Base-by-base conservation (phyloP, 1,284 basidiomycete genomes). In the Binderoboletus segoi region DNA sequence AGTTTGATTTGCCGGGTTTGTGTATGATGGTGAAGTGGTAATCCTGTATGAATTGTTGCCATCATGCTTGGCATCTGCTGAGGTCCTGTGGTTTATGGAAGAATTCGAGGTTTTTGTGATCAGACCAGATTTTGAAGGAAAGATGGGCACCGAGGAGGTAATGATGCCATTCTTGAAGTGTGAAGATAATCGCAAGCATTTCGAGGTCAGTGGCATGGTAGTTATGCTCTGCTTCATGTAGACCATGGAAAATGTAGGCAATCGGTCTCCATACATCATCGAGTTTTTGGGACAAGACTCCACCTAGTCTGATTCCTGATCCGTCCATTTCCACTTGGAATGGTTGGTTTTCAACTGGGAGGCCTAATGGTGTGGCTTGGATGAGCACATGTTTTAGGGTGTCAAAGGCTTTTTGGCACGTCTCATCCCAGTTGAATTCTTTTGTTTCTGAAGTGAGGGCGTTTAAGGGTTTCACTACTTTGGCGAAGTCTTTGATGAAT, bases 401-500 rank as follows among this genome's bases (percentile, higher is more conserved):
- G n/a, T n/a, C n/a, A n/a, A n/a, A n/a, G n/a, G n/a, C n/a, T n/a
- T n/a, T n/a, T n/a, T n/a, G n/a, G n/a, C n/a, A n/a, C n/a, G n/a
- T n/a, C n/a, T n/a, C n/a, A n/a, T n/a, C n/a, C n/a, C n/a, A n/a
- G n/a, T n/a, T n/a, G n/a, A n/a, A n/a, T n/a, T n/a, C n/a, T n/a
- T n/a, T n/a, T n/a, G n/a, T n/a, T n/a, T n/a, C n/a, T n/a, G n/a
- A n/a, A n/a, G n/a, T n/a, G n/a, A n/a, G n/a, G n/a, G n/a, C n/a
- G n/a, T n/a, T n/a, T n/a, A n/a, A n/a, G n/a, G n/a, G n/a, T 4
- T 32, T 21, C 0, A 46, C n/a, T n/a, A 30, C 28, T 5, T 68
- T 53, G 0, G 75, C 63, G 55, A 73, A 82, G 15, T 69, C 61
- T 8, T 67, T 32, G 18, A 83, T 4, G 3, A 47, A 47, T 0